Conservation (phyloP, 1,284 basidiomycete genomes). For the Anthracocystis walkeri region DNA sequence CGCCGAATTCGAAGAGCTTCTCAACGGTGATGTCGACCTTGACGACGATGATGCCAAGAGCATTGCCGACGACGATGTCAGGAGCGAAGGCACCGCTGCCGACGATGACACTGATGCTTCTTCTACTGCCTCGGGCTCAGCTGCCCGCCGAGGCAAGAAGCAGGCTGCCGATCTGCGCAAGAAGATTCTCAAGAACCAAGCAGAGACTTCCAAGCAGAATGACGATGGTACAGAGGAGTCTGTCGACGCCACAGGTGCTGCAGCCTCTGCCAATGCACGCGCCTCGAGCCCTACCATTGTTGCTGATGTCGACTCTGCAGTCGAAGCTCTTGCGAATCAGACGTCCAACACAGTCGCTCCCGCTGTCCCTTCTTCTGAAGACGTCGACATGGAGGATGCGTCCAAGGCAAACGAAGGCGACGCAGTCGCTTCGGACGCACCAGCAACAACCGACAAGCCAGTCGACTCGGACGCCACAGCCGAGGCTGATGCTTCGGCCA, state of each 20-base stretch:
- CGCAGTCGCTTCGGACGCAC: not conserved
- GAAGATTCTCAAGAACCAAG: constrained; percentile 55
- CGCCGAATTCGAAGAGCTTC: constrained; percentile 71
- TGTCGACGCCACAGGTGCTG: constrained; percentile 32
- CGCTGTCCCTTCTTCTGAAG: constrained; percentile 28
- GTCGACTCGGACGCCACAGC: not conserved
- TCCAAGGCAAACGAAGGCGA: constrained; percentile 15
- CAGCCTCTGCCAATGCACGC: constrained; percentile 39
- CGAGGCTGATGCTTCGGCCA: constrained; percentile 9
- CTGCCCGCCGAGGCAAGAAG: constrained; percentile 37
- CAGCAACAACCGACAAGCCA: constrained; percentile 11
- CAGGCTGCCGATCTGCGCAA: constrained; percentile 53
- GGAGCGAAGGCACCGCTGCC: constrained; percentile 48
- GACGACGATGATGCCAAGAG: constrained; percentile 50
- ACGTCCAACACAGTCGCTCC: constrained; percentile 46
- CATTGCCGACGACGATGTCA: constrained; percentile 69
- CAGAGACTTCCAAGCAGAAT: constrained; percentile 54
- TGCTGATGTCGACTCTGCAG: constrained; percentile 44
- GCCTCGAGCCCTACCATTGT: constrained; percentile 49
- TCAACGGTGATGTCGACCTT: constrained; percentile 52
- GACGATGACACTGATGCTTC: constrained; percentile 49
- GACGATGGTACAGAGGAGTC: constrained; percentile 42
- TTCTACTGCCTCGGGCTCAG: constrained; percentile 44
- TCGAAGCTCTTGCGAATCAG: constrained; percentile 50
- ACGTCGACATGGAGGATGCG: constrained; percentile 56